Evolutionary conservation across 2,329 filamentous ascomycete genomes (phyloP), one percentile per base, ranked within the genome.

Genomic region (Paracoccidioides lutzii): DNA sequence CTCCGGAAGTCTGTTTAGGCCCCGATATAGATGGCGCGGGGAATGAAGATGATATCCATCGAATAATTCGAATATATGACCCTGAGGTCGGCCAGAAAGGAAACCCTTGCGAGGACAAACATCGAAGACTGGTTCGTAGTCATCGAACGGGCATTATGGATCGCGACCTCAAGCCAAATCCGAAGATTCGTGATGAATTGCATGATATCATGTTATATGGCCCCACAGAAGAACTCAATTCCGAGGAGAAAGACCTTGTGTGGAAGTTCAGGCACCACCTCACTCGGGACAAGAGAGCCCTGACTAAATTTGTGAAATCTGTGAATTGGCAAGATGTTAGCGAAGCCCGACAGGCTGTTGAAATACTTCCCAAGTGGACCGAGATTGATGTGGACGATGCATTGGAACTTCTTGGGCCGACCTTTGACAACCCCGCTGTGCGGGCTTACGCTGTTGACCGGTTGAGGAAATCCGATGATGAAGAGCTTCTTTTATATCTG

Each of bases 231-330:
- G 81, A 87, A 50, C 77, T 98, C 30, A 89, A 83, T 1, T 82
- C 89, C 0, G 90, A 96, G 67, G 93, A 98, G 70, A 94, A 95
- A 66, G 93, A 98, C 69, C 78, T 96, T 53, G 83, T 98, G 22
- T 98, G 94, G 94, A 93, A 94, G 64, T 98, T 97, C 73, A 81
- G 93, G 57, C 95, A 97, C 69, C 91, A 96, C 69, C 73, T 98
- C 28, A 93, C 90, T 0, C 81, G 90, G 56, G 90, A 98, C 68
- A 98, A 98, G 71, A 78, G 86, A 64, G 87, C 91, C 2, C 76
- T 97, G 57, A 98, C 91, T 38, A 98, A 98, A 65, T 95, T 98
- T 63, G 89, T 97, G 68, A 98, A 97, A 70, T 96, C 91, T 0
- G 91, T 96, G 42, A 90, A 94, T 62, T 98, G 93, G 91, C 82